Percentiles rank a stretch among this genome's conserved stretches.
Conservation (phyloP, 2,329 filamentous ascomycete genomes). For the Colletotrichum trifolii region DNA sequence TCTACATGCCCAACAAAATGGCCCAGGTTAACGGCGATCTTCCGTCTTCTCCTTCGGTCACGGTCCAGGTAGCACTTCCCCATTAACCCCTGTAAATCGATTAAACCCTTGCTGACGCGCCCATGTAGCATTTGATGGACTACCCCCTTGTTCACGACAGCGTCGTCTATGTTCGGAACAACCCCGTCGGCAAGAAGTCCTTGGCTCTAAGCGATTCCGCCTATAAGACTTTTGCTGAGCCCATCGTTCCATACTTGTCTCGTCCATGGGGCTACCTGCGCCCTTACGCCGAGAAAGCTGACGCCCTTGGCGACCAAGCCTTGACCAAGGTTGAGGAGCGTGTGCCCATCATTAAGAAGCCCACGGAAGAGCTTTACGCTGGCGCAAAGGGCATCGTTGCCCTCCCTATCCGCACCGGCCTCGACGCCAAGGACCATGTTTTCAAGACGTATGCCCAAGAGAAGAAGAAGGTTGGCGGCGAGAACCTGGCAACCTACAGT, state of each 20-base stretch:
- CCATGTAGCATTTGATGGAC: slow-evolving; percentile 78
- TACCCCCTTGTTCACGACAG: slow-evolving; percentile 87
- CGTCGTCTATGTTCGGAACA: slow-evolving; percentile 81
- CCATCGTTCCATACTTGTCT: slow-evolving; percentile 80
- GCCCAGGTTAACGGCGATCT: slow-evolving; percentile 64
- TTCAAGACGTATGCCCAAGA: slow-evolving; percentile 66
- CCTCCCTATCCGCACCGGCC: slow-evolving; percentile 71
- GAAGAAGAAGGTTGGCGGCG: slow-evolving; percentile 71
- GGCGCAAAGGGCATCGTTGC: slow-evolving; percentile 71
- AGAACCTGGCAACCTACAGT: slow-evolving; percentile 72
- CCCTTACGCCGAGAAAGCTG: slow-evolving; percentile 86
- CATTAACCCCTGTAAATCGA: neutral
- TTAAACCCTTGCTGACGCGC: slow-evolving; percentile 5
- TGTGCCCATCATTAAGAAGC: slow-evolving; percentile 81
- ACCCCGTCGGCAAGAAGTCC: slow-evolving; percentile 86
- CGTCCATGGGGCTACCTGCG: slow-evolving; percentile 85
- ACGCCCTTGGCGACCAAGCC: slow-evolving; percentile 79
- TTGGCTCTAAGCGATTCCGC: slow-evolving; percentile 79
- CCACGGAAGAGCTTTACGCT: slow-evolving; percentile 75
- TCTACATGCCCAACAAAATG: slow-evolving; percentile 44
- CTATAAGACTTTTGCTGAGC: slow-evolving; percentile 81
- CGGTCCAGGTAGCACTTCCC: slow-evolving; percentile 56
- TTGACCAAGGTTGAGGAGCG: slow-evolving; percentile 75
- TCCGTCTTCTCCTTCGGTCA: slow-evolving; percentile 58
- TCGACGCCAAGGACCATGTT: slow-evolving; percentile 72